Conservation (phyloP, 1,284 basidiomycete species). For the Ceratobasidium theobromae region DNA sequence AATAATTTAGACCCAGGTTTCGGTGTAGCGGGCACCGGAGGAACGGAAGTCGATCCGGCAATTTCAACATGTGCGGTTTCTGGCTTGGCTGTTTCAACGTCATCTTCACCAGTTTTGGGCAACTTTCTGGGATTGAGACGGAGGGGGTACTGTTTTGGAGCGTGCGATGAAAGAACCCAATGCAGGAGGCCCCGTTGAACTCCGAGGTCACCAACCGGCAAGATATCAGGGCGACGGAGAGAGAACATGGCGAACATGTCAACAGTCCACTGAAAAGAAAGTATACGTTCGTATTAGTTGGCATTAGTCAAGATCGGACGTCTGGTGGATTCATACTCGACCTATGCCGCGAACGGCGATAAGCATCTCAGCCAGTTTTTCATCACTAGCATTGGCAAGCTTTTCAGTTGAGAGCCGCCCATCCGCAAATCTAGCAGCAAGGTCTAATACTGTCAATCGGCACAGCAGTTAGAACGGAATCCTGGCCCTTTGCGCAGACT, state of each 20-base stretch:
- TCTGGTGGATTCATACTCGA: slow-evolving; percentile 50
- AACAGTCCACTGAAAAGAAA: slow-evolving; percentile 49
- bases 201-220: slow-evolving; percentile 63
- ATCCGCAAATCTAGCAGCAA: slow-evolving; percentile 75
- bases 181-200: slow-evolving; percentile 61
- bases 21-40: slow-evolving; percentile 32
- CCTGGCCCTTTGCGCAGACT: slow-evolving; percentile 2
- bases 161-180: slow-evolving; percentile 72
- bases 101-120: slow-evolving; percentile 43
- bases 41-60: slow-evolving; percentile 11
- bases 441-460: slow-evolving; percentile 61
- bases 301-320: slow-evolving; percentile 46
- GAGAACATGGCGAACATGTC: slow-evolving; percentile 92
- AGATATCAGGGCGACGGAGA: slow-evolving; percentile 75
- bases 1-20: neutral
- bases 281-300: neutral
- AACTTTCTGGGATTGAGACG: slow-evolving; percentile 57
- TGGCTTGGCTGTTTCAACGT: slow-evolving; percentile 41
- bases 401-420: slow-evolving; percentile 73
- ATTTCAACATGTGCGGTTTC: slow-evolving; percentile 33
- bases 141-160: slow-evolving; percentile 50
- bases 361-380: slow-evolving; percentile 72
- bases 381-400: slow-evolving; percentile 68
- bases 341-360: slow-evolving; percentile 81
- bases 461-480: neutral